Percentiles rank a stretch among this genome's conserved stretches.
Conservation (phyloP, 495 filamentous ascomycete species). For the Daldinia vernicosa region DNA sequence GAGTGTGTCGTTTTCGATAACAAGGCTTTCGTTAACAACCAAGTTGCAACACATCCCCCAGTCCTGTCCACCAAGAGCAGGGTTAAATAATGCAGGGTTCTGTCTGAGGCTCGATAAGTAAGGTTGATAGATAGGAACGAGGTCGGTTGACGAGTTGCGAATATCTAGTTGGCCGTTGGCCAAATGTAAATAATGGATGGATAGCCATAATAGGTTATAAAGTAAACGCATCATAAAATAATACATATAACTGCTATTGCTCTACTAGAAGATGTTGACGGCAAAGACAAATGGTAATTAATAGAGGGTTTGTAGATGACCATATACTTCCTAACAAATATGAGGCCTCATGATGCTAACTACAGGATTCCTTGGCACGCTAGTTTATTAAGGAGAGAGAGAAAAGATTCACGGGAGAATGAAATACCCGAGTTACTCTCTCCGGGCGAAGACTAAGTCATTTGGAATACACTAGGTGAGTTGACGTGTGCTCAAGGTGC, state of each 20-base stretch:
- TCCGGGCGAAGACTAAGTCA: neutral
- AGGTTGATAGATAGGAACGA: constrained; percentile 18
- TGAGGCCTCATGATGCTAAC: neutral
- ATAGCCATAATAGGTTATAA: neutral
- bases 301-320: neutral
- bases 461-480: neutral
- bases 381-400: neutral
- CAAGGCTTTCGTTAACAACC: constrained; percentile 21
- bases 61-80: constrained; percentile 20
- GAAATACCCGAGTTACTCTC: neutral
- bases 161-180: neutral
- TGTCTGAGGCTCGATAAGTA: constrained; percentile 7
- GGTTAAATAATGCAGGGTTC: neutral
- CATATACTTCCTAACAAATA: neutral
- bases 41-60: constrained; percentile 32
- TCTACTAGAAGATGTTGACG: neutral
- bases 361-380: neutral
- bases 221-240: neutral
- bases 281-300: neutral
- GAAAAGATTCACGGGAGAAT: neutral
- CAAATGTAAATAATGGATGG: neutral
- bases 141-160: constrained; percentile 16
- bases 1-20: constrained; percentile 18
- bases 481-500: neutral
- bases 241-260: neutral